A percentile compares a stretch with the other conserved stretches of the same genome.
phyloP scores from a whole-genome alignment of 495 filamentous ascomycete species.

The Margaritispora aquatica region DNA sequence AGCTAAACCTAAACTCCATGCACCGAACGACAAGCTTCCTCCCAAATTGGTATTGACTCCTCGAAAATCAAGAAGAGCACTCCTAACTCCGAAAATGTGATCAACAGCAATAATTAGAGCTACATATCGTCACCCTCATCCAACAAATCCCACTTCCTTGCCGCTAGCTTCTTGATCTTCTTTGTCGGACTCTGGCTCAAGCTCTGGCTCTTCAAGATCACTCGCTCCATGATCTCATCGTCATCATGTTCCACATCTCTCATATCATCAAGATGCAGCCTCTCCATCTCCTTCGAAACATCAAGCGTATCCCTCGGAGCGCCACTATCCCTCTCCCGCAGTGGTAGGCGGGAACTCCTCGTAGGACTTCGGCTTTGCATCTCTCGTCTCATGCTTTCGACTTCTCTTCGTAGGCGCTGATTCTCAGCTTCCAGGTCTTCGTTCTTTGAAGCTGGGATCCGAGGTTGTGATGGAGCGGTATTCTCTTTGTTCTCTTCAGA shows the following conservation, averaged over 20 bases:
- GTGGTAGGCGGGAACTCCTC: constrained; percentile 7
- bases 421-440: constrained; percentile 58
- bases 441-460: constrained; percentile 14
- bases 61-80: too few species aligned
- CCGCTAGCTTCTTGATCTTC: constrained; percentile 47
- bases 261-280: constrained; percentile 3
- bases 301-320: neutral
- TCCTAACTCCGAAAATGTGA: too few species aligned
- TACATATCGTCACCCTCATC: constrained; percentile 50
- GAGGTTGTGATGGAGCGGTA: constrained; percentile 32
- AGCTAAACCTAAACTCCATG: too few species aligned
- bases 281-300: constrained; percentile 10
- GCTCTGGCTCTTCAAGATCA: constrained; percentile 2
- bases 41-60: too few species aligned
- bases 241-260: too few species aligned
- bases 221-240: neutral
- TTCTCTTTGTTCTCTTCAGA: constrained; percentile 40
- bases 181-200: constrained; percentile 23
- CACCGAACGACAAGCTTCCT: too few species aligned
- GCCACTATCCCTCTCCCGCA: constrained; percentile 14
- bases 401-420: constrained; percentile 47
- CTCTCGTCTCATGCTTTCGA: constrained; percentile 44
- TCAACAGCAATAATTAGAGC: too few species aligned
- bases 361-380: constrained; percentile 22
- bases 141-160: constrained; percentile 50